Evolutionary conservation across 1,284 basidiomycete species (phyloP), one percentile per base, ranked within the genome.

Genomic region (Leucoagaricus sp.): DNA sequence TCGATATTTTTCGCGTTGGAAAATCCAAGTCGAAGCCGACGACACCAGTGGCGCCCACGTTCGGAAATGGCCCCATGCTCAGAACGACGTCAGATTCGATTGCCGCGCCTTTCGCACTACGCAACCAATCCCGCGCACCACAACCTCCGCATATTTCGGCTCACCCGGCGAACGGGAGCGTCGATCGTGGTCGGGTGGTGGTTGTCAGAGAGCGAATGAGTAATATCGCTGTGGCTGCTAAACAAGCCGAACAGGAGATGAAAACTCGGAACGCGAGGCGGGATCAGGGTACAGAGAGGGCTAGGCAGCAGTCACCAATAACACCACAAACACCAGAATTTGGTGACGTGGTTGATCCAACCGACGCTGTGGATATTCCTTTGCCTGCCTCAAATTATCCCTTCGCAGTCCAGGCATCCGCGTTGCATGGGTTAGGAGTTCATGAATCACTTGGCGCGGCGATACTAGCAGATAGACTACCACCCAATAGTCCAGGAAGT

Each of bases 171-270:
- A 58, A 40, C 25, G 55, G 42, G 31, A 51, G 6, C 19, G 9
- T 50, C 9, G 55, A 57, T 46, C 55, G 67, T 59, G 72, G 81
- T 60, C 77, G 89, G 47, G 90, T 93, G 0, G 87, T 91, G 1
- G 90, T 93, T 17, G 85, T 93, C 47, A 80, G 89, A 21, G 91
- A 93, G 67, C 85, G 84, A 65, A 83, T 93, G 82, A 76, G 80
- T 12, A 85, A 92, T 61, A 70, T 93, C 44, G 76, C 69, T 41
- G 71, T 75, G 41, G 89, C 90, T 33, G 87, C 86, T 13, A 86
- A 83, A 64, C 84, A 89, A 64, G 86, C 84, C 4, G 87, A 91
- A 64, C 78, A 82, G 61, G 87, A 91, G 48, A 74, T 90, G 61
- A 86, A 85, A 63, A 68, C 71, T 19, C 81, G 80, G 15, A 75